phyloP scores from a whole-genome alignment of 164 flowering plant genomes.

The Nymphaea colorata region DNA sequence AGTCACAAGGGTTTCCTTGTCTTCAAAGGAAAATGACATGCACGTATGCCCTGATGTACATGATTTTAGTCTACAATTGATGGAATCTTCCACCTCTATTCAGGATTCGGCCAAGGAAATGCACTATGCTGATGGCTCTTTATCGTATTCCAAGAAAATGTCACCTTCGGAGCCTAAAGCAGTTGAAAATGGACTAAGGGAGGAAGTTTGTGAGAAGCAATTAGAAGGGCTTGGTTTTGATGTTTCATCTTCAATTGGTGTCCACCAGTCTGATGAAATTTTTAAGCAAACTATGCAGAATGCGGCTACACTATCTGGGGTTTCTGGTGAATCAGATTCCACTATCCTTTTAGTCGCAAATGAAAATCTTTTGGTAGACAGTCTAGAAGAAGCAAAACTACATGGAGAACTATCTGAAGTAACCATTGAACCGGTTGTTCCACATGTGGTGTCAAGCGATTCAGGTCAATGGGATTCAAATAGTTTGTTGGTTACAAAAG shows the following conservation, averaged over 20 bases:
- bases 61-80: no score
- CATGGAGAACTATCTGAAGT: slow-evolving; percentile 18
- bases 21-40: no score
- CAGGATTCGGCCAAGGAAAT: no score
- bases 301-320: slow-evolving; percentile 2
- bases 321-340: slow-evolving; percentile 10
- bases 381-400: slow-evolving; percentile 14
- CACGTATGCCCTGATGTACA: no score
- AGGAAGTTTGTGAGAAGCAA: slow-evolving; percentile 1
- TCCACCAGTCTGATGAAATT: slow-evolving; percentile 9
- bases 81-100: no score
- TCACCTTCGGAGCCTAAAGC: slow-evolving; percentile 13
- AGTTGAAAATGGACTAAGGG: background rate
- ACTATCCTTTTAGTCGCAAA: slow-evolving; percentile 8
- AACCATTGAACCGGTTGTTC: slow-evolving; percentile 11
- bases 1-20: no score
- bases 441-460: background rate
- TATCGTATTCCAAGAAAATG: slow-evolving; percentile 6
- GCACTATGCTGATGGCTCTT: background rate
- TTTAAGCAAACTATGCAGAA: slow-evolving; percentile 5
- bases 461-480: background rate
- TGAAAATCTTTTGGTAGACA: slow-evolving; percentile 9
- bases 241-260: slow-evolving; percentile 7
- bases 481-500: background rate
- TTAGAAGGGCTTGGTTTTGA: slow-evolving; percentile 10